These are phyloP conservation scores for Haplosporangium gracile DNA, from an alignment of 192 early-diverging fungal genomes.

Conservation along the genomic window DNA sequence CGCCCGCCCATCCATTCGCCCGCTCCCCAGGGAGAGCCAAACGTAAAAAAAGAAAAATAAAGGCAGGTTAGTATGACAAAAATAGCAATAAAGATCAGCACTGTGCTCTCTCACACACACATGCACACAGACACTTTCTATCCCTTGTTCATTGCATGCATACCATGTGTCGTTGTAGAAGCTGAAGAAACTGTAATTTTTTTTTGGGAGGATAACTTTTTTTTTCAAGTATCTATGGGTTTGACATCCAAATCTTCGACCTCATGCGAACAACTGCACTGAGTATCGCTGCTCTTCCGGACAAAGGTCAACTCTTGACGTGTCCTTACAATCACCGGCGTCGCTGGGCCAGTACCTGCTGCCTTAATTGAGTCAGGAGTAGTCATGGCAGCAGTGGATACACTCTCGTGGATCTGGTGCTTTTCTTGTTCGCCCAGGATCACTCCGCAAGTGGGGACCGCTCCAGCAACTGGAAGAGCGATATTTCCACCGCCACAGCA, in stretches of 20 bases:
- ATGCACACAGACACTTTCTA: too few relatives aligned
- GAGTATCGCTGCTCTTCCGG: slow-evolving; percentile 7
- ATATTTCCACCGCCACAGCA: background rate
- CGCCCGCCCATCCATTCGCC: too few relatives aligned
- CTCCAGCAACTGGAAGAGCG: background rate
- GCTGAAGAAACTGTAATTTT: too few relatives aligned
- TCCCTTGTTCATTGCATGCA: too few relatives aligned
- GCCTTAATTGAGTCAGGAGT: background rate
- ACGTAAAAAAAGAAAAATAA: too few relatives aligned
- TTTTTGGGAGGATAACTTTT: too few relatives aligned
- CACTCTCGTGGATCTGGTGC: background rate
- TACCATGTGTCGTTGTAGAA: too few relatives aligned
- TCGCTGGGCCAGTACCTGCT: background rate
- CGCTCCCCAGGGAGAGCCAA: too few relatives aligned
- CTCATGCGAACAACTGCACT: background rate
- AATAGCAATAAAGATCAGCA: too few relatives aligned
- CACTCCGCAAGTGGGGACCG: background rate
- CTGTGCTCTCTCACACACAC: too few relatives aligned
- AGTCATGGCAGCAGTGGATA: background rate
- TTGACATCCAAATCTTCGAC: slow-evolving; percentile 12
- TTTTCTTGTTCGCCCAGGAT: background rate
- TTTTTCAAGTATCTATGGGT: background rate
- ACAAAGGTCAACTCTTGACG: background rate
- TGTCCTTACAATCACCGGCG: background rate
- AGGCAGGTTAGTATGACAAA: too few relatives aligned